phyloP scores from a whole-genome alignment of 345 rosid genomes.

The Barbarea vulgaris region DNA sequence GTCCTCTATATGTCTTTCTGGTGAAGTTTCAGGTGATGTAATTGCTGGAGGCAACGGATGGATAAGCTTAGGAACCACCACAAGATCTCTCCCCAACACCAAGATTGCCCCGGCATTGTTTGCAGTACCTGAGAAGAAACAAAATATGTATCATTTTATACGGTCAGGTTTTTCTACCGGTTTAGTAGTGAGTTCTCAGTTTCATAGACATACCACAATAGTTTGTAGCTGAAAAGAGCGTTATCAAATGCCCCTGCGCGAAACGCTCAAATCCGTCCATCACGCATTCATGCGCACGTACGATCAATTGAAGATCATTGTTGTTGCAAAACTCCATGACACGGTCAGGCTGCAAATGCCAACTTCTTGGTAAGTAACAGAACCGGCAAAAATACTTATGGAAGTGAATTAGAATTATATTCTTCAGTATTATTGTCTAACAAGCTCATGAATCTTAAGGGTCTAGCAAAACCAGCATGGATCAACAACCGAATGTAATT shows the following conservation, averaged over 20 bases:
- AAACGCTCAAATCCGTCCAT: slow-evolving; percentile 99
- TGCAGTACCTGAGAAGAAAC: slow-evolving; percentile 70
- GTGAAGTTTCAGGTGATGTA: slow-evolving; percentile 80
- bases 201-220: slow-evolving; percentile 70
- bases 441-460: not conserved
- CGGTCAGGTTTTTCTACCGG: not conserved
- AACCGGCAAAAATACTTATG: not conserved
- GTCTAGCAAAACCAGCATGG: not conserved
- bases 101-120: slow-evolving; percentile 97
- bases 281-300: slow-evolving; percentile 97
- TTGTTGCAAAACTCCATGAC: slow-evolving; percentile 98
- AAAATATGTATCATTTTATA: not conserved
- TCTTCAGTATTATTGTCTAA: not conserved
- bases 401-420: not conserved
- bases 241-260: slow-evolving; percentile 95
- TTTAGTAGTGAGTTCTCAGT: not conserved
- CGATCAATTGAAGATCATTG: slow-evolving; percentile 97
- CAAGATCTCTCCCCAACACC: slow-evolving; percentile 97
- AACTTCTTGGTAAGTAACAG: slow-evolving; percentile 19
- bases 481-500: not conserved
- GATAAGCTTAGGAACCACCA: slow-evolving; percentile 93
- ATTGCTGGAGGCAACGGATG: slow-evolving; percentile 98
- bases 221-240: slow-evolving; percentile 96
- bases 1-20: slow-evolving; percentile 85
- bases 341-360: slow-evolving; percentile 82